phyloP scores from a whole-genome alignment of 176 grass and related monocot genomes.

The Phoenix dactylifera region DNA sequence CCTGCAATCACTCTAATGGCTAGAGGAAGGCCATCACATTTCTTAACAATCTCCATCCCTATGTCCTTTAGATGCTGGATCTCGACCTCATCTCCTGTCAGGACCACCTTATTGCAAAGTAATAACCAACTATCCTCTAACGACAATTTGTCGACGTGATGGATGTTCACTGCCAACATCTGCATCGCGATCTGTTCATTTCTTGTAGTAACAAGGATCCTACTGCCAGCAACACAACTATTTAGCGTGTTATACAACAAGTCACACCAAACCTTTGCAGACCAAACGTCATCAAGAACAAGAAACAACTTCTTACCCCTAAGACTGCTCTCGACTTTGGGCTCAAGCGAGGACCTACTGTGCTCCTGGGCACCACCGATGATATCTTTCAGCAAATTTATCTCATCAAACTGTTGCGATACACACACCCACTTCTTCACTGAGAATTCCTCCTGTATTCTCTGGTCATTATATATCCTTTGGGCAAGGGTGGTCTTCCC shows the following conservation, averaged over 20 bases:
- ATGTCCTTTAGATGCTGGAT: conserved; percentile 11
- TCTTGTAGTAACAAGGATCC: conserved; percentile 32
- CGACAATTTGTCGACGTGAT: conserved; percentile 11
- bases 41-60: background rate
- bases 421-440: conserved; percentile 26
- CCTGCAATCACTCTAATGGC: background rate
- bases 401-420: conserved; percentile 6
- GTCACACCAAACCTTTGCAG: conserved; percentile 7
- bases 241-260: conserved; percentile 10
- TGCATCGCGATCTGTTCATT: conserved; percentile 20
- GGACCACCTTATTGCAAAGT: conserved; percentile 28
- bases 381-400: conserved; percentile 17
- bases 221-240: conserved; percentile 9
- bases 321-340: conserved; percentile 2
- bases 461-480: conserved; percentile 5
- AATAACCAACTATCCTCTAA: conserved; percentile 23
- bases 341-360: conserved; percentile 11
- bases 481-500: conserved; percentile 4
- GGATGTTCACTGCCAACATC: conserved; percentile 17
- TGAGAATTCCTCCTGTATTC: conserved; percentile 14
- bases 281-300: conserved; percentile 30
- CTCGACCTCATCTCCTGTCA: background rate
- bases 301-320: conserved; percentile 16
- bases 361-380: background rate
- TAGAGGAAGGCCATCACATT: no score